These are phyloP conservation scores for Scleroderma bovista DNA, from an alignment of 768 basidiomycete genomes.

Conservation along the genomic window DNA sequence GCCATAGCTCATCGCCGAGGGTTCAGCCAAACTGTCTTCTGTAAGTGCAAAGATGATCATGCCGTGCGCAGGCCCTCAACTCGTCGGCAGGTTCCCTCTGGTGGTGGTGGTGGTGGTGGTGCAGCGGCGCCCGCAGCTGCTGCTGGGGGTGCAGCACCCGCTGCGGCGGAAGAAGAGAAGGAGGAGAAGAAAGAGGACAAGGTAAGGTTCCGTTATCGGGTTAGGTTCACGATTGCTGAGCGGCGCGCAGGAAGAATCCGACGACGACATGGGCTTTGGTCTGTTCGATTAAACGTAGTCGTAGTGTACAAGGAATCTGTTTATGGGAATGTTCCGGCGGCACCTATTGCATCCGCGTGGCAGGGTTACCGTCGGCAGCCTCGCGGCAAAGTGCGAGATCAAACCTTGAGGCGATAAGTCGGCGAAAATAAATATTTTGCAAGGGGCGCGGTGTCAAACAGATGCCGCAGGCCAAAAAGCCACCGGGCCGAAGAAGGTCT, in stretches of 20 bases:
- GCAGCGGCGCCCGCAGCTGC: constrained; percentile 49
- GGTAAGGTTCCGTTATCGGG: constrained; percentile 35
- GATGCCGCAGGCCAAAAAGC: constrained; percentile 18
- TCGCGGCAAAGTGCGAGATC: not conserved
- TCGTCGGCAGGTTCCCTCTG: constrained; percentile 74
- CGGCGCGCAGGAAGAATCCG: constrained; percentile 71
- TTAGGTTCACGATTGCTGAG: constrained; percentile 1
- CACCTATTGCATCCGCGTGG: constrained; percentile 6
- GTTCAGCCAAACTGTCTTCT: constrained; percentile 90
- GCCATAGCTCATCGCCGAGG: constrained; percentile 81
- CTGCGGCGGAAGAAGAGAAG: constrained; percentile 71
- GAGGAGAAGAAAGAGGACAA: constrained; percentile 90
- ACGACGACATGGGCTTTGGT: constrained; percentile 99
- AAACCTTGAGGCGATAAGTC: too few relatives aligned
- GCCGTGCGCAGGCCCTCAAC: constrained; percentile 4
- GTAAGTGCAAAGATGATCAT: constrained; percentile 40
- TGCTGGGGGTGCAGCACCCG: constrained; percentile 41
- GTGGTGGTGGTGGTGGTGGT: constrained; percentile 84
- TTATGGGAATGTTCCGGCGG: constrained; percentile 15
- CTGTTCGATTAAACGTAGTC: constrained; percentile 74
- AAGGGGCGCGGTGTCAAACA: constrained; percentile 2
- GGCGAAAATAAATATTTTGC: not conserved
- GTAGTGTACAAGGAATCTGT: not conserved
- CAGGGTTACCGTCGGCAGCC: constrained; percentile 22
- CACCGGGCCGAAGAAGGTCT: constrained; percentile 28